A percentile compares a stretch with the other conserved stretches of the same genome.
Evolutionary conservation across 1,139 yeast species (phyloP).

Genomic region (Candida sp.): DNA sequence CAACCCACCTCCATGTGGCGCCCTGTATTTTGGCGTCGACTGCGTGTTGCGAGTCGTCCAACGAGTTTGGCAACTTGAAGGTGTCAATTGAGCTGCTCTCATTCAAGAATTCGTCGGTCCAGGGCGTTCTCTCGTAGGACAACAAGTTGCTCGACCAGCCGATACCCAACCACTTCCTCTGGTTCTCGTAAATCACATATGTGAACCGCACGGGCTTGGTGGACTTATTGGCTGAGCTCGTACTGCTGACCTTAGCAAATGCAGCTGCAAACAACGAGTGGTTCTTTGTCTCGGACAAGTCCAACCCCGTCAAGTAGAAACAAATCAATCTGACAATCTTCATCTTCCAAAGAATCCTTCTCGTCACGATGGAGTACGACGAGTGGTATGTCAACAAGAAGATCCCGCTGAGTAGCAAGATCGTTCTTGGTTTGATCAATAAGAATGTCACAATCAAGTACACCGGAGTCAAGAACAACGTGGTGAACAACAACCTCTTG

Average conservation of each 20-base stretch:
- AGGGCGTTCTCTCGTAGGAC: constrained; percentile 92
- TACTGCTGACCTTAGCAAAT: constrained; percentile 58
- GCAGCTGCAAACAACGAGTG: constrained; percentile 58
- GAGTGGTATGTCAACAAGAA: constrained; percentile 85
- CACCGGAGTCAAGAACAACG: constrained; percentile 83
- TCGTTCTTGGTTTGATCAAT: constrained; percentile 71
- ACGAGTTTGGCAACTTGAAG: constrained; percentile 76
- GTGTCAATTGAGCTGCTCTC: constrained; percentile 71
- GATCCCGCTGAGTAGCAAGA: constrained; percentile 63
- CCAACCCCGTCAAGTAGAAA: constrained; percentile 87
- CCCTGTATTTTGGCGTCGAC: constrained; percentile 39
- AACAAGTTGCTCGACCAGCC: constrained; percentile 96
- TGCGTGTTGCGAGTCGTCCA: constrained; percentile 27
- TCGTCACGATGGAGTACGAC: constrained; percentile 77
- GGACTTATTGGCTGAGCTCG: constrained; percentile 17
- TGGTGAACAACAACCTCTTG: constrained; percentile 78
- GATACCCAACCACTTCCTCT: constrained; percentile 96
- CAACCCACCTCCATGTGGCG: constrained; percentile 95
- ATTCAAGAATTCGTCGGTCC: constrained; percentile 96
- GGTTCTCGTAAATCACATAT: constrained; percentile 94
- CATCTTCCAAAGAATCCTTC: constrained; percentile 85
- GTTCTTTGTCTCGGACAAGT: constrained; percentile 63
- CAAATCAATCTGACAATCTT: constrained; percentile 69
- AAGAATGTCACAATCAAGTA: constrained; percentile 73
- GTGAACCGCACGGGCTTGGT: constrained; percentile 82